A percentile compares a stretch with the other conserved stretches of the same genome.
Evolutionary conservation across 306 rosid species (phyloP).

Genomic region (Cercis canadensis): DNA sequence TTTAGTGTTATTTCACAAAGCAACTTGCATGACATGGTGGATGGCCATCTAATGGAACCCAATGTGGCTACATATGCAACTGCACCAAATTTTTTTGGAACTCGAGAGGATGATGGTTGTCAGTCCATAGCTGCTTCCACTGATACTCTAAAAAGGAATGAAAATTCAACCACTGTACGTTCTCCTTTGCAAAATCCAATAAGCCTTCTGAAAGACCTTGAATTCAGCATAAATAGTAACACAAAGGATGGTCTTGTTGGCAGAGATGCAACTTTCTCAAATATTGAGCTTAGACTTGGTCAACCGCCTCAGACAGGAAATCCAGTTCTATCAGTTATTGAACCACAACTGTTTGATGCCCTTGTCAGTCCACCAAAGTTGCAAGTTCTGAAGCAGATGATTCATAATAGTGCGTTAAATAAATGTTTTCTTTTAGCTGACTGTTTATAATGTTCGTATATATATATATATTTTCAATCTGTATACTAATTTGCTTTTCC

Average conservation of each 20-base stretch:
- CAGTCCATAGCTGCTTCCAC: conserved; percentile 41
- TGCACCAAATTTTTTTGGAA: conserved; percentile 41
- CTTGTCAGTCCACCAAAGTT: conserved; percentile 49
- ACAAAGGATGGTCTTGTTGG: conserved; percentile 43
- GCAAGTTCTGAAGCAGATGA: conserved; percentile 46
- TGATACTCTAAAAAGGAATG: conserved; percentile 47
- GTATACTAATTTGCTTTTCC: conserved; percentile 15
- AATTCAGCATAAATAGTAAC: conserved; percentile 38
- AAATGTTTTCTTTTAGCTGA: conserved; percentile 29
- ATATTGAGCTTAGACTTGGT: conserved; percentile 68
- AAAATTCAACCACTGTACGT: conserved; percentile 38
- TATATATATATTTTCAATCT: conserved; percentile 6
- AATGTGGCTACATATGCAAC: conserved; percentile 34
- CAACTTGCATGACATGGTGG: conserved; percentile 34
- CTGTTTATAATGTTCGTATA: conserved; percentile 25
- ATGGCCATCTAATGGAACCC: conserved; percentile 39
- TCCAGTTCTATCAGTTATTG: conserved; percentile 44
- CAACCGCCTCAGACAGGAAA: conserved; percentile 57
- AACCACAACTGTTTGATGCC: conserved; percentile 48
- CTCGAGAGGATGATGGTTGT: conserved; percentile 43
- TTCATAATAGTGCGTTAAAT: conserved; percentile 56
- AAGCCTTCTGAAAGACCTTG: conserved; percentile 46
- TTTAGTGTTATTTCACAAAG: conserved; percentile 44
- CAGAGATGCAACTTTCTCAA: conserved; percentile 55
- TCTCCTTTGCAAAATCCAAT: conserved; percentile 48